Evolutionary conservation across 345 rosid species (phyloP).

Genomic region (sweet orange (Citrus sinensis)): DNA sequence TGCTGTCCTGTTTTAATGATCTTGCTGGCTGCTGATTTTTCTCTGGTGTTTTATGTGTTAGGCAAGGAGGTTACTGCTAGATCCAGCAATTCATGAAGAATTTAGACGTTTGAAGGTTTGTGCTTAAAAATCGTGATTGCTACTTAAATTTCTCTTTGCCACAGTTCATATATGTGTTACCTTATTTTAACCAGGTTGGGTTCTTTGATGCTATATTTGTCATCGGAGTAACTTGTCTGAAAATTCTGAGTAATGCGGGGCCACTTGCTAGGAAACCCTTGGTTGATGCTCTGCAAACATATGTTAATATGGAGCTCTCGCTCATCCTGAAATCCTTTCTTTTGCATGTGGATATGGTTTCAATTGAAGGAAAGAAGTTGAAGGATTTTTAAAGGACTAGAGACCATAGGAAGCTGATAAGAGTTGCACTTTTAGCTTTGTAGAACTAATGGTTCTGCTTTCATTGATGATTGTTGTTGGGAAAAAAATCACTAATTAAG

Average conservation of each 20-base stretch:
- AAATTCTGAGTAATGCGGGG: neutral
- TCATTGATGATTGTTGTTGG: neutral
- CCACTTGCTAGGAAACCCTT: neutral
- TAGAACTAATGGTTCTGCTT: neutral
- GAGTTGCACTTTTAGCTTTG: neutral
- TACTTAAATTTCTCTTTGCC: neutral
- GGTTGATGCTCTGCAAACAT: neutral
- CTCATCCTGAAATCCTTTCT: neutral
- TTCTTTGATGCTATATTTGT: neutral
- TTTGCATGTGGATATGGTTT: neutral
- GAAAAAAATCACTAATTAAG: neutral
- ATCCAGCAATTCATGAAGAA: conserved; percentile 98
- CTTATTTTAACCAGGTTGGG: neutral
- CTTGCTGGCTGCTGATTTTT: neutral
- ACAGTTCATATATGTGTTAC: neutral
- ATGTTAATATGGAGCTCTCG: neutral
- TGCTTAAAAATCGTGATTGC: conserved; percentile 13
- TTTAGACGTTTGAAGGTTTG: conserved; percentile 85
- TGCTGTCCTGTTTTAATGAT: neutral
- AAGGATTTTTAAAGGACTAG: neutral
- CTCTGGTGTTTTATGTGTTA: conserved; percentile 28
- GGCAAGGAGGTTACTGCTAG: conserved; percentile 91
- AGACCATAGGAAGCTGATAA: neutral
- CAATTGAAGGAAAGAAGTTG: neutral
- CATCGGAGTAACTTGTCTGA: neutral